Base-by-base conservation (phyloP, 768 basidiomycete species). In the Kwoniella sp. region DNA sequence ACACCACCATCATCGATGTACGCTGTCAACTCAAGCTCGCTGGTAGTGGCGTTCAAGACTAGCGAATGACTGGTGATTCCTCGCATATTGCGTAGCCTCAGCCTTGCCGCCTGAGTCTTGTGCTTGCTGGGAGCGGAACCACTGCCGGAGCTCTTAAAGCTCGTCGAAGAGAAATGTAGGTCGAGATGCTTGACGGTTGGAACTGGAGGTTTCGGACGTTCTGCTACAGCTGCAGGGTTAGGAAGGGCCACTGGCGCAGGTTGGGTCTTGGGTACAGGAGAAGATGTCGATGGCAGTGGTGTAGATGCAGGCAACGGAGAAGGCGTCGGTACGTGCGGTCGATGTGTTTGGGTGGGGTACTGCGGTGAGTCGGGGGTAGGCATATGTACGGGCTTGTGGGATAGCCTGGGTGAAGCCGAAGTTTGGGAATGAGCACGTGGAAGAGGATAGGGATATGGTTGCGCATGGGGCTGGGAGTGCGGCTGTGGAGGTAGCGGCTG, bases 1-100 rank as follows among this genome's bases (percentile, higher is more conserved):
- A 45, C 41, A 3, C 8, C 17, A 17, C 3, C 8, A 37, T 72
- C 67, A 48, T 58, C 61, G 13, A 74, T 63, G 48, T 70, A 72
- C 13, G 78, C 78, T 23, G 74, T 76, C 17, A 79, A 37, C 52
- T 79, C 78, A 15, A 77, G 28, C 41, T 73, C 73, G 37, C 67
- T 54, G 0, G 76, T 76, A 12, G 69, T 65, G 4, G 63, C 48
- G 15, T 73, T 67, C 5, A 79, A 38, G 15, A 74, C 53, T 13
- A 77, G 66, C 1, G 73, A 61, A 57, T 80, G 79, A 20, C 63
- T 76, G 47, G 73, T 65, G 0, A 80, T 71, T 3, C 79, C 79
- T 29, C 72, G 57, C 51, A 77, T 48, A 61, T 80, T 80, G 54
- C 65, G 61, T n/a, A 79, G 59, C 29, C 73, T 61, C 30, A 79